Percentiles rank a stretch among this genome's conserved stretches.
Evolutionary conservation across 805 yeast genomes (phyloP).

Genomic region (Jamesozyma rosinii): DNA sequence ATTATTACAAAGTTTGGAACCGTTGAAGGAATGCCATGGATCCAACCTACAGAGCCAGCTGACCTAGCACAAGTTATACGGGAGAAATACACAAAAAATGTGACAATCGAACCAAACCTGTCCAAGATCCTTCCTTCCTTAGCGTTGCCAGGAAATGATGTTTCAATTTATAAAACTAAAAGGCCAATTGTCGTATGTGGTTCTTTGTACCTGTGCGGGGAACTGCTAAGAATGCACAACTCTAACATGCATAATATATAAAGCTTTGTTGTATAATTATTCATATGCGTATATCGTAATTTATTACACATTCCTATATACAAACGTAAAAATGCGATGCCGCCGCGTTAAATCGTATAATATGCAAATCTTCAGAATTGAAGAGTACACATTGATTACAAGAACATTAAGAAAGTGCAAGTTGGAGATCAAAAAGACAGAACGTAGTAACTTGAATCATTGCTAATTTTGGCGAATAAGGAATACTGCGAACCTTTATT

Average conservation of each 20-base stretch:
- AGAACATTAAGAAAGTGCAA: too few species aligned
- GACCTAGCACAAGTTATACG: constrained; percentile 18
- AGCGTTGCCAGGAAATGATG: constrained; percentile 2
- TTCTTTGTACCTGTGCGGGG: constrained; percentile 58
- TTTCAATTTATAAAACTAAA: background rate
- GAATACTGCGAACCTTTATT: too few species aligned
- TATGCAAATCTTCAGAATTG: too few species aligned
- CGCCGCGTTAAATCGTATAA: too few species aligned
- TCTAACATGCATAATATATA: constrained; percentile 1
- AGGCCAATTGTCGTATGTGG: constrained; percentile 51
- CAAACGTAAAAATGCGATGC: too few species aligned
- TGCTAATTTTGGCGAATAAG: too few species aligned
- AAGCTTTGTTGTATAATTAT: background rate
- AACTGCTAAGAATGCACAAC: constrained; percentile 36
- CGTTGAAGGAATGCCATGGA: constrained; percentile 95
- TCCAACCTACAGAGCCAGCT: constrained; percentile 37
- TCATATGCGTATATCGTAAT: background rate
- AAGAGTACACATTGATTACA: too few species aligned
- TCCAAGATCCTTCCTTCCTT: constrained; percentile 5
- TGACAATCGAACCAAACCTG: constrained; percentile 20
- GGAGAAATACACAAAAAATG: constrained; percentile 26
- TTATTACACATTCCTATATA: too few species aligned
- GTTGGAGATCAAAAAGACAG: too few species aligned
- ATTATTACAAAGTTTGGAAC: constrained; percentile 53
- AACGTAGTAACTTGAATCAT: too few species aligned